phyloP scores from a whole-genome alignment of 202 grass and related monocot genomes.

The Eragrostis tef region DNA sequence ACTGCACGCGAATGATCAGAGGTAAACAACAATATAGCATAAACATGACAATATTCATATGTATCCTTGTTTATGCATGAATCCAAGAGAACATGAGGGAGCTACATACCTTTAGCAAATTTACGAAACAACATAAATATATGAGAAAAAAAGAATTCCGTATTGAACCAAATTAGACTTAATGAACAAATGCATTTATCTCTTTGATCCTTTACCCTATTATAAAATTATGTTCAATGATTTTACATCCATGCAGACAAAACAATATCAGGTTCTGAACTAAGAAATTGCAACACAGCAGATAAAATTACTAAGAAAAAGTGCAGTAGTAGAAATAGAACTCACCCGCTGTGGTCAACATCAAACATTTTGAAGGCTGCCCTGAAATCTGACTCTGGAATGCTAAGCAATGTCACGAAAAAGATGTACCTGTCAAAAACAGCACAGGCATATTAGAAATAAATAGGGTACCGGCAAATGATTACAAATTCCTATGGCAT shows the following conservation, averaged over 20 bases:
- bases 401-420: slow-evolving; percentile 90
- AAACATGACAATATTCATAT: slow-evolving; percentile 48
- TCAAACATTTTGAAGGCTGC: slow-evolving; percentile 99
- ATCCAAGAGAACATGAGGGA: slow-evolving; percentile 33
- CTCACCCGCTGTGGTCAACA: slow-evolving; percentile 80
- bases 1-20: slow-evolving; percentile 76
- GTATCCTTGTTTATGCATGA: slow-evolving; percentile 52
- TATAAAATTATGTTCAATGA: slow-evolving; percentile 7
- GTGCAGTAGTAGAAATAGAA: slow-evolving; percentile 39
- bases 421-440: slow-evolving; percentile 82
- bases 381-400: slow-evolving; percentile 85
- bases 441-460: slow-evolving; percentile 28
- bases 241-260: slow-evolving; percentile 30
- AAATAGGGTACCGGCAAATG: neutral
- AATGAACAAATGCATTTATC: neutral
- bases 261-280: slow-evolving; percentile 1
- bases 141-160: slow-evolving; percentile 14
- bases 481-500: slow-evolving; percentile 11
- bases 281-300: neutral
- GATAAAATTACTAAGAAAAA: slow-evolving; percentile 31
- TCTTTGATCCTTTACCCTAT: neutral
- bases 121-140: slow-evolving; percentile 43
- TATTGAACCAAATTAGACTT: slow-evolving; percentile 34
- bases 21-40: slow-evolving; percentile 71
- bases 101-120: slow-evolving; percentile 51